phyloP scores from a whole-genome alignment of 441 rosid genomes.

The Populus hybrid region DNA sequence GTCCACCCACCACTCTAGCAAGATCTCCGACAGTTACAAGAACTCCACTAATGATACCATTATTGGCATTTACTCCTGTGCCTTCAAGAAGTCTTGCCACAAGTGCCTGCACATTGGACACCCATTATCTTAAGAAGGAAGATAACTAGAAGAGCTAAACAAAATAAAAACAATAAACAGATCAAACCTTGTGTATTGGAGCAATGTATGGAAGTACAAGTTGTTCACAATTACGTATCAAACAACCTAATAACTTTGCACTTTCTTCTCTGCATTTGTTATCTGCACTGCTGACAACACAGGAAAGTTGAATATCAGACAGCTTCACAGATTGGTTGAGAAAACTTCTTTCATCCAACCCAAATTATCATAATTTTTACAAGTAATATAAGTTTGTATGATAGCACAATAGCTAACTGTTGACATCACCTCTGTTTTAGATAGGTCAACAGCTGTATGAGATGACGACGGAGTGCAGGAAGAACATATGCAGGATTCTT shows the following conservation, averaged over 20 bases:
- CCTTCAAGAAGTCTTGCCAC: slow-evolving; percentile 94
- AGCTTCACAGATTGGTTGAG: background rate
- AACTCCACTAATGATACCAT: slow-evolving; percentile 92
- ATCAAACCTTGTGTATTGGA: slow-evolving; percentile 91
- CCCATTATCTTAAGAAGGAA: slow-evolving; percentile 4
- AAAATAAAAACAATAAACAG: slow-evolving; percentile 23
- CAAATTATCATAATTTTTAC: background rate
- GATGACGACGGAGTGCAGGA: slow-evolving; percentile 99
- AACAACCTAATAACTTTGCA: slow-evolving; percentile 95
- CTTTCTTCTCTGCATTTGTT: slow-evolving; percentile 99
- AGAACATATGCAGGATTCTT: slow-evolving; percentile 99
- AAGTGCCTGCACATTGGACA: slow-evolving; percentile 75
- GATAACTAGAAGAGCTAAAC: background rate
- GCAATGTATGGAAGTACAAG: slow-evolving; percentile 91
- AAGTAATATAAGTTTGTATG: background rate
- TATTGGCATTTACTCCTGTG: slow-evolving; percentile 84
- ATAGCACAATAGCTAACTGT: background rate
- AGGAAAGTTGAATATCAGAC: slow-evolving; percentile 30
- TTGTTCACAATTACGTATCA: slow-evolving; percentile 97
- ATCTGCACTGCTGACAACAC: slow-evolving; percentile 91
- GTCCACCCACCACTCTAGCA: slow-evolving; percentile 94
- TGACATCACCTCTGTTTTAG: slow-evolving; percentile 87
- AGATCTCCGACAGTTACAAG: slow-evolving; percentile 99
- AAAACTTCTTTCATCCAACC: slow-evolving; percentile 8
- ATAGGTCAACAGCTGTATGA: slow-evolving; percentile 95